Evolutionary conservation across 2,329 filamentous ascomycete species (phyloP).

Genomic region (Microsporum canis): DNA sequence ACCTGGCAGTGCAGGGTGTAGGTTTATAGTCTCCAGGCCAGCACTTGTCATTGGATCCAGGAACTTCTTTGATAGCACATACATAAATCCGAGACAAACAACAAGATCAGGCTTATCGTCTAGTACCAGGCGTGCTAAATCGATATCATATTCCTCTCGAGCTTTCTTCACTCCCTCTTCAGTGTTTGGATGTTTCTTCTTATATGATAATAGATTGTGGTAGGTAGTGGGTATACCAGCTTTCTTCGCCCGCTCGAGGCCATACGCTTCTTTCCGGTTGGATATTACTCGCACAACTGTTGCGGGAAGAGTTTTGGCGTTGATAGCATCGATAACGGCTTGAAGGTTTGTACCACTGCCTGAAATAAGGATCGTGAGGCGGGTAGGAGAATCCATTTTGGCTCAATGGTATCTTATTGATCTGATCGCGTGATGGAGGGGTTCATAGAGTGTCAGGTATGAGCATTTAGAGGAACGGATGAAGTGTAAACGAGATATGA

Average conservation of each 20-base stretch:
- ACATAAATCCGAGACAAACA: constrained; percentile 79
- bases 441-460: not conserved
- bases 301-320: constrained; percentile 38
- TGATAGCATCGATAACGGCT: constrained; percentile 56
- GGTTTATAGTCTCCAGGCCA: constrained; percentile 62
- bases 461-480: too few relatives aligned
- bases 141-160: constrained; percentile 60
- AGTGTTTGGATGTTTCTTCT: constrained; percentile 55
- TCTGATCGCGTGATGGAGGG: not conserved
- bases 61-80: constrained; percentile 61
- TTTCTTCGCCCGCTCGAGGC: constrained; percentile 48
- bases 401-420: not conserved
- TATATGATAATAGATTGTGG: constrained; percentile 56
- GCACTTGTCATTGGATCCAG: constrained; percentile 54
- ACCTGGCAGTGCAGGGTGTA: constrained; percentile 65
- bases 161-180: constrained; percentile 41
- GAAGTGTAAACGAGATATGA: too few relatives aligned
- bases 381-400: constrained; percentile 25
- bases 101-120: constrained; percentile 58
- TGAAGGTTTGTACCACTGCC: constrained; percentile 70
- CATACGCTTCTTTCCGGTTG: constrained; percentile 54
- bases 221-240: constrained; percentile 61
- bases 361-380: constrained; percentile 58
- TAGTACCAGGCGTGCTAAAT: constrained; percentile 58
- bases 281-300: constrained; percentile 54